phyloP scores from a whole-genome alignment of 1,284 basidiomycete genomes.

The Ganoderma resinaceum region DNA sequence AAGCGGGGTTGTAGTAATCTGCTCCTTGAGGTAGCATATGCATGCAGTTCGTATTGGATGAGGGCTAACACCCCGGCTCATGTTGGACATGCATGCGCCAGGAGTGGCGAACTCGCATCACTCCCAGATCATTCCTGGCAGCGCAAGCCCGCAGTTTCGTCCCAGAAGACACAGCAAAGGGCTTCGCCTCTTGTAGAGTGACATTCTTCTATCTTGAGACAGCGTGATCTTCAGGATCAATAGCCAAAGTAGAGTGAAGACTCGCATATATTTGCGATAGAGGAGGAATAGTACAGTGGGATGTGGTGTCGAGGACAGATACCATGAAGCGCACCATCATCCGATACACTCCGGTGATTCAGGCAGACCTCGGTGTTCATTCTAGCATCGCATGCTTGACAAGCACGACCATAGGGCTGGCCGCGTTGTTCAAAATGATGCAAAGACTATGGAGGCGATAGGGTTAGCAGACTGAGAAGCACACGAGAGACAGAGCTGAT shows the following conservation, averaged over 20 bases:
- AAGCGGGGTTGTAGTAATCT: too few relatives aligned
- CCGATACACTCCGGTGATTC: conserved; percentile 30
- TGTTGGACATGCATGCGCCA: too few relatives aligned
- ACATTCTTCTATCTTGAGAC: too few relatives aligned
- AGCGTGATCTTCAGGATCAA: too few relatives aligned
- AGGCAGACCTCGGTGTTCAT: conserved; percentile 22
- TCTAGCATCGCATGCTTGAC: conserved; percentile 34
- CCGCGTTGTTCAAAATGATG: conserved; percentile 33
- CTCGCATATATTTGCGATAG: neutral
- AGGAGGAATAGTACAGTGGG: neutral
- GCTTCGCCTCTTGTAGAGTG: too few relatives aligned
- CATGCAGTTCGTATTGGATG: too few relatives aligned
- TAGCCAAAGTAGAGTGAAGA: neutral
- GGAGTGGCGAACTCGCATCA: too few relatives aligned
- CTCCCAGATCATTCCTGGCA: too few relatives aligned
- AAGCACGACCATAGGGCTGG: conserved; percentile 26
- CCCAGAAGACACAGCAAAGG: too few relatives aligned
- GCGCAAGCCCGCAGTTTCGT: too few relatives aligned
- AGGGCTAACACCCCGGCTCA: too few relatives aligned
- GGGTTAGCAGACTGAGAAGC: neutral
- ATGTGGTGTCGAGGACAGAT: conserved; percentile 20
- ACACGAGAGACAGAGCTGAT: neutral
- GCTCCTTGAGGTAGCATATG: too few relatives aligned
- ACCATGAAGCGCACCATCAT: conserved; percentile 29
- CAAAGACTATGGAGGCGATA: neutral